phyloP scores from a whole-genome alignment of 73 alveolate species.

The Vitrella brassicaformis region DNA sequence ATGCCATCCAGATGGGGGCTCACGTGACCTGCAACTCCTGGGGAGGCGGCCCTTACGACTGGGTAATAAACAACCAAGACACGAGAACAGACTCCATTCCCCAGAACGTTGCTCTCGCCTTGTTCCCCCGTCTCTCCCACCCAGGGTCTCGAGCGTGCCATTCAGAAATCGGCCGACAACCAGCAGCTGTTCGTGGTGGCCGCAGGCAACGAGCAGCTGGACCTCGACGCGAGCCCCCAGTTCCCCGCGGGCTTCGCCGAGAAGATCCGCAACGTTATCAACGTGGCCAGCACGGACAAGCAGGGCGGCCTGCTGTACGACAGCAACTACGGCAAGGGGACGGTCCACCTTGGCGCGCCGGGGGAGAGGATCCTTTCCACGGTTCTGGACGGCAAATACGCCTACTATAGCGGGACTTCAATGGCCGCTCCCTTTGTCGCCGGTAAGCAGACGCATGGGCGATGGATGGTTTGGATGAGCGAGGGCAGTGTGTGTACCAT shows the following conservation, averaged over 20 bases:
- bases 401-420: conserved; percentile 19
- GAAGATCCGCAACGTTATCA: conserved; percentile 22
- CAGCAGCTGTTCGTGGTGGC: conserved; percentile 9
- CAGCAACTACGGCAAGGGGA: conserved; percentile 16
- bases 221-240: too few relatives aligned
- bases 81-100: too few relatives aligned
- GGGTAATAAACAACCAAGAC: too few relatives aligned
- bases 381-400: conserved; percentile 6
- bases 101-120: too few relatives aligned
- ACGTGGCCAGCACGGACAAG: conserved; percentile 12
- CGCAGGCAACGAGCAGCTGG: conserved; percentile 44
- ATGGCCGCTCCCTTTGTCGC: conserved; percentile 50
- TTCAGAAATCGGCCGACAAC: conserved; percentile 5
- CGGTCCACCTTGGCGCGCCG: conserved; percentile 32
- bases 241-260: conserved; percentile 3
- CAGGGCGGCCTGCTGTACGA: neutral
- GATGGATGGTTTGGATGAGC: too few relatives aligned
- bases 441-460: too few relatives aligned
- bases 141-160: conserved; percentile 8
- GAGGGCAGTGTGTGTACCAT: too few relatives aligned
- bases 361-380: conserved; percentile 23
- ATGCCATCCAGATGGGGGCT: neutral
- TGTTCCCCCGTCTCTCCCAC: conserved; percentile 2
- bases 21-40: neutral
- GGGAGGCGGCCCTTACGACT: too few relatives aligned